phyloP scores from a whole-genome alignment of 345 rosid species.

The Populus nigra region DNA sequence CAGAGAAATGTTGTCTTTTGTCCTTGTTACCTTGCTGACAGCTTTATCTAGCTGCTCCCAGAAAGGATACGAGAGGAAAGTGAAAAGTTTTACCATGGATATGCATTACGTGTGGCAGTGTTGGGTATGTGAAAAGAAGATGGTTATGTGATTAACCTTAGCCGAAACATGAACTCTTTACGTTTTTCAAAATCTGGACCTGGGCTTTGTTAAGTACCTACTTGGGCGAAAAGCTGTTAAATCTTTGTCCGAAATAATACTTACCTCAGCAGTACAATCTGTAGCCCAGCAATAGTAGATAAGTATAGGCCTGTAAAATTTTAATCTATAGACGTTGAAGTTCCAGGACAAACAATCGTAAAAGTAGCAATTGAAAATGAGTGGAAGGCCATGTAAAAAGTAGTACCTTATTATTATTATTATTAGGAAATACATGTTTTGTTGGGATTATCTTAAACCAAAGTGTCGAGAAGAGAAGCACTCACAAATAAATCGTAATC shows the following conservation, averaged over 20 bases:
- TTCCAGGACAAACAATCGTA: too few species aligned
- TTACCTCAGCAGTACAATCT: too few species aligned
- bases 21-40: not conserved
- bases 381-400: too few species aligned
- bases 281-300: not conserved
- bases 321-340: too few species aligned
- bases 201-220: constrained; percentile 10
- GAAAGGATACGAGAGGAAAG: not conserved
- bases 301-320: not conserved
- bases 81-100: not conserved
- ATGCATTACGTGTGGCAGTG: not conserved
- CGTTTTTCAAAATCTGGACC: not conserved
- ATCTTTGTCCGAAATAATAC: not conserved
- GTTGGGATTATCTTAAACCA: too few species aligned
- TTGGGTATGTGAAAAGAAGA: not conserved
- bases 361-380: too few species aligned
- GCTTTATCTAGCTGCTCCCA: not conserved
- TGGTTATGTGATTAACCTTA: too few species aligned
- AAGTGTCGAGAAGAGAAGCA: too few species aligned
- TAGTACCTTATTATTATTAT: too few species aligned
- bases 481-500: too few species aligned
- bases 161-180: not conserved
- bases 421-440: too few species aligned
- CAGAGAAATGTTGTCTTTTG: not conserved
- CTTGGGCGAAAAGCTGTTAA: not conserved